Conservation (phyloP, 169 alveolate genomes). For the Plasmodium gonderi region DNA sequence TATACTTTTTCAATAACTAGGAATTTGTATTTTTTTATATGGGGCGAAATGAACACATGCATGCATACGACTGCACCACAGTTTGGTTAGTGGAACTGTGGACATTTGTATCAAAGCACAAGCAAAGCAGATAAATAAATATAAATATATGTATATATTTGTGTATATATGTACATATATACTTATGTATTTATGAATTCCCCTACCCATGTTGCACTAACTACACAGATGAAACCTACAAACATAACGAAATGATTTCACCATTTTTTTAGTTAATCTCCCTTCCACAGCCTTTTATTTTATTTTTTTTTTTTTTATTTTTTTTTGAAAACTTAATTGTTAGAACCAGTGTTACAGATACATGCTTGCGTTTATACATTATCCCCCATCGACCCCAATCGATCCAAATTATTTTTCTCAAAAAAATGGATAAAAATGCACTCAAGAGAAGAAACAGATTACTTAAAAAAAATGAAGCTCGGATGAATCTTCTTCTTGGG, state of each 20-base stretch:
- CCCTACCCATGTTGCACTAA: neutral
- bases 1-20: neutral
- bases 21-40: neutral
- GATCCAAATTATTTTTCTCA: no score
- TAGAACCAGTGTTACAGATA: neutral
- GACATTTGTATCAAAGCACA: neutral
- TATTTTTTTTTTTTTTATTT: neutral
- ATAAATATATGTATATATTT: neutral
- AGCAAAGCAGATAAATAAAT: neutral
- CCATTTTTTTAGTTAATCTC: neutral
- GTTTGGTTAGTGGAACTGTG: neutral
- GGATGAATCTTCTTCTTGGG: slow-evolving; percentile 53
- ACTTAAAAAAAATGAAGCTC: slow-evolving; percentile 60
- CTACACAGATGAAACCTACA: neutral
- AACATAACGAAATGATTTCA: neutral
- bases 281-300: neutral
- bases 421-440: slow-evolving; percentile 47
- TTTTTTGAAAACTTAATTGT: neutral
- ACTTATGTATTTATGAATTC: neutral
- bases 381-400: neutral
- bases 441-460: slow-evolving; percentile 50
- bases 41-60: neutral
- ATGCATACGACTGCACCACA: no score
- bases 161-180: neutral
- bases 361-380: neutral